Percentiles rank a stretch among this genome's conserved stretches.
These are phyloP conservation scores for Oryza brachyantha DNA, from an alignment of 176 grass and related monocot genomes.

Conservation along the genomic window DNA sequence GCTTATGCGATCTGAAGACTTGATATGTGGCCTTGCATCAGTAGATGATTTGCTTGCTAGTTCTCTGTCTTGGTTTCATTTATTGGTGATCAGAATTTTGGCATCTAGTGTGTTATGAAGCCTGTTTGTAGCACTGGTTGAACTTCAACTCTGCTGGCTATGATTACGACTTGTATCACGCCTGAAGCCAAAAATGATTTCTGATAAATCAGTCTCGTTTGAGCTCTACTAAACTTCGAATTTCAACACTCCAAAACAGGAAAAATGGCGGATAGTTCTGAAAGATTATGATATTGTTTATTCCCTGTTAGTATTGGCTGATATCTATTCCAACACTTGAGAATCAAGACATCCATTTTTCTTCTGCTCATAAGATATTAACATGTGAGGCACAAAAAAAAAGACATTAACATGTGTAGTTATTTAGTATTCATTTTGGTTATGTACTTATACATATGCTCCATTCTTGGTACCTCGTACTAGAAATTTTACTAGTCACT, in stretches of 20 bases:
- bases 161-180: background rate
- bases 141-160: background rate
- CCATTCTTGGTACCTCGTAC: background rate
- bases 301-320: background rate
- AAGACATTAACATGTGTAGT: background rate
- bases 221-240: background rate
- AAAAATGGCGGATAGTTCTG: background rate
- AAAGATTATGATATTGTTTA: background rate
- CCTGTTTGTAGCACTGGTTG: background rate
- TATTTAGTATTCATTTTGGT: background rate
- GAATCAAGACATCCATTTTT: background rate
- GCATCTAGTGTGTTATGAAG: background rate
- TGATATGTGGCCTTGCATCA: background rate
- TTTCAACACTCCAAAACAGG: background rate
- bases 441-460: background rate
- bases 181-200: background rate
- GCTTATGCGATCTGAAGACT: background rate
- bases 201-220: background rate
- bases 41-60: background rate
- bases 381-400: too few species aligned
- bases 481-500: background rate
- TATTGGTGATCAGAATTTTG: constrained; percentile 18
- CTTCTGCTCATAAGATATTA: background rate
- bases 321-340: background rate
- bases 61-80: background rate